phyloP scores from a whole-genome alignment of 2,329 filamentous ascomycete genomes.

The Sarocladium kiliense region DNA sequence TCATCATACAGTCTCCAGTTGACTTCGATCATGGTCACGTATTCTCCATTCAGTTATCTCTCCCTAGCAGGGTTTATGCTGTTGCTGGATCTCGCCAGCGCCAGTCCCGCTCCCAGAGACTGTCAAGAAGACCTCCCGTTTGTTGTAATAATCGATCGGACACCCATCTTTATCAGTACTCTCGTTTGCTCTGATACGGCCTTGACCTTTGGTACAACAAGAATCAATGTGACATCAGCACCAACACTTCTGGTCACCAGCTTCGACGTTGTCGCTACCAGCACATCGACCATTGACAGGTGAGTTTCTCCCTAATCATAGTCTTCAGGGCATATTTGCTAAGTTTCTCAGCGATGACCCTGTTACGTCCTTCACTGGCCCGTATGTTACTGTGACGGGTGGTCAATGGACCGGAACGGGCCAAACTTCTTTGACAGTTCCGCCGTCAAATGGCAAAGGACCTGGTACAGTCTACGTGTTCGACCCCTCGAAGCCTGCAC shows the following conservation, averaged over 20 bases:
- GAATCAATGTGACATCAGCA: slow-evolving; percentile 1
- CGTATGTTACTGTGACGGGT: neutral
- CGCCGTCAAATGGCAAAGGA: neutral
- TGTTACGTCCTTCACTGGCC: neutral
- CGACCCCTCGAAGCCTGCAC: neutral
- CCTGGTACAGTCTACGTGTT: neutral
- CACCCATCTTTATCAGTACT: neutral
- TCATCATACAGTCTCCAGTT: neutral
- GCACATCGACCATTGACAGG: neutral
- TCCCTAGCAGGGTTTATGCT: neutral
- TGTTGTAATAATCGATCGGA: neutral
- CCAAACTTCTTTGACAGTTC: neutral
- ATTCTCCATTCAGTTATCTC: neutral
- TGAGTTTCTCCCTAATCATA: neutral
- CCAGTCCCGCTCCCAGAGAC: neutral
- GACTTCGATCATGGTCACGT: neutral
- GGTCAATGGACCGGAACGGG: neutral
- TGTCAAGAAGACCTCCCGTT: neutral
- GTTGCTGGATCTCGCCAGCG: neutral
- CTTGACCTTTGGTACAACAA: neutral
- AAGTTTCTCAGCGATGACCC: neutral
- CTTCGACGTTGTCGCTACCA: neutral
- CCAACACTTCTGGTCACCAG: slow-evolving; percentile 1
- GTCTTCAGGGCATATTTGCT: neutral
- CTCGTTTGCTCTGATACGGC: slow-evolving; percentile 4